Conservation (phyloP, 495 filamentous ascomycete species). For the Cercophora scortea region DNA sequence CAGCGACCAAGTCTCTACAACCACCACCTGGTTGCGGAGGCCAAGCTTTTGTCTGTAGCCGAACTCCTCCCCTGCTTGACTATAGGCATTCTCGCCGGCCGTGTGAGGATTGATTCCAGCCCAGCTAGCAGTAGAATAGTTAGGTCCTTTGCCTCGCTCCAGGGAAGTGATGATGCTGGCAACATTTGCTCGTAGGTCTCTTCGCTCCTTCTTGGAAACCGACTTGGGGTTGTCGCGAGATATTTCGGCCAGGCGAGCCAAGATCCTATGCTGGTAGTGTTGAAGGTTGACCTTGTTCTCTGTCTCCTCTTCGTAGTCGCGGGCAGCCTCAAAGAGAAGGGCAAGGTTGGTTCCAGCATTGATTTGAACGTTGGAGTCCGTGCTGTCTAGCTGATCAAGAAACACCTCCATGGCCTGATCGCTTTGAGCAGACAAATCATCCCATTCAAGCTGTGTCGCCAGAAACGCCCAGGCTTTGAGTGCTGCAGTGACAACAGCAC, state of each 20-base stretch:
- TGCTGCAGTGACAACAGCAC: slow-evolving; percentile 71
- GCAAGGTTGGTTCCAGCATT: slow-evolving; percentile 88
- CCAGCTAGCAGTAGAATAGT: slow-evolving; percentile 37
- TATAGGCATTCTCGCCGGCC: slow-evolving; percentile 39
- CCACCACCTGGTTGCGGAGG: slow-evolving; percentile 64
- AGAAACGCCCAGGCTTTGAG: slow-evolving; percentile 85
- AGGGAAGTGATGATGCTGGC: slow-evolving; percentile 77
- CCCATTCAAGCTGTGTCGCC: slow-evolving; percentile 57
- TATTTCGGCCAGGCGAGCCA: slow-evolving; percentile 45
- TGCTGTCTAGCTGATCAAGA: slow-evolving; percentile 79
- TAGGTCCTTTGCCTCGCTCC: slow-evolving; percentile 51
- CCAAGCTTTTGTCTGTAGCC: slow-evolving; percentile 72
- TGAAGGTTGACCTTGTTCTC: slow-evolving; percentile 39
- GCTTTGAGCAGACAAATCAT: slow-evolving; percentile 69
- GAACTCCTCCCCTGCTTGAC: slow-evolving; percentile 60
- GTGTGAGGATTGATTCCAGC: slow-evolving; percentile 30
- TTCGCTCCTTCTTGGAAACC: slow-evolving; percentile 72
- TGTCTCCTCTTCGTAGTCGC: slow-evolving; percentile 55
- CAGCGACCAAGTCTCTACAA: slow-evolving; percentile 89
- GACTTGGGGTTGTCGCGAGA: slow-evolving; percentile 56
- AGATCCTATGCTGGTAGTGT: slow-evolving; percentile 49
- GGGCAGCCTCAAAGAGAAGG: slow-evolving; percentile 76
- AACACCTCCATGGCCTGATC: slow-evolving; percentile 76
- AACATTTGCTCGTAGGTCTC: slow-evolving; percentile 70
- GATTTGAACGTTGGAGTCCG: slow-evolving; percentile 69